Base-by-base conservation (phyloP, 345 rosid species). In the Rhizophora mangle region DNA sequence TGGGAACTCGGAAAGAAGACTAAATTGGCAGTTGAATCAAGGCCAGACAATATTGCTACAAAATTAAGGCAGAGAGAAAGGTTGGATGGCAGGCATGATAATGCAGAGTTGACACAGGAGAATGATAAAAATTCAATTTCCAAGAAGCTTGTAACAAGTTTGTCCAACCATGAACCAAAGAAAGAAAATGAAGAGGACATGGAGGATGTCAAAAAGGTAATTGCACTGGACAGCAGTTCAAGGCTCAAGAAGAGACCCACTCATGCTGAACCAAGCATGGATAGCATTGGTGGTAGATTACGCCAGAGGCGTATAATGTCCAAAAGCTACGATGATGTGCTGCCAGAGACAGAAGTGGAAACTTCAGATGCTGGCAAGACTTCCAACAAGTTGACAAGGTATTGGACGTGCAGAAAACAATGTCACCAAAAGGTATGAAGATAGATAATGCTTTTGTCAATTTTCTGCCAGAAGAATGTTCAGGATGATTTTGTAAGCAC, bases 51-150 rank as follows among this genome's bases (percentile, higher is more conserved):
- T 56, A 82, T 78, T 57, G 82, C 72, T 63, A 86, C 80, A 77
- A 80, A 91, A 80, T 71, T 84, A 29, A 76, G 88, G 60, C 83
- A 54, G 66, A 72, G 84, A 54, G 85, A 69, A 43, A 72, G 39
- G 65, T 39, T 22, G 39, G 49, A 18, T 63, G 68, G 26, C 60
- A 69, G 63, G 62, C 32, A 8, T n/a, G 27, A 67, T 64, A 67
- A 62, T 22, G 65, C 21, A 21, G 15, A 68, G 66, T 37, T 21
- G 20, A 24, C 8, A 21, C 53, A 8, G 54, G 34, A 31, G 20
- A 70, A n/a, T 63, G 74, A n/a, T 22, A 55, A n/a, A 30, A 30
- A 8, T 43, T 55, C n/a, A 26, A 31, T 55, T 55, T 49, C 57
- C 30, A 5, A 63, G 72, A 46, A 31, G 32, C 15, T 27, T 8